Conservation (phyloP, 1,284 basidiomycete species). For the Ceratobasidium sp. region DNA sequence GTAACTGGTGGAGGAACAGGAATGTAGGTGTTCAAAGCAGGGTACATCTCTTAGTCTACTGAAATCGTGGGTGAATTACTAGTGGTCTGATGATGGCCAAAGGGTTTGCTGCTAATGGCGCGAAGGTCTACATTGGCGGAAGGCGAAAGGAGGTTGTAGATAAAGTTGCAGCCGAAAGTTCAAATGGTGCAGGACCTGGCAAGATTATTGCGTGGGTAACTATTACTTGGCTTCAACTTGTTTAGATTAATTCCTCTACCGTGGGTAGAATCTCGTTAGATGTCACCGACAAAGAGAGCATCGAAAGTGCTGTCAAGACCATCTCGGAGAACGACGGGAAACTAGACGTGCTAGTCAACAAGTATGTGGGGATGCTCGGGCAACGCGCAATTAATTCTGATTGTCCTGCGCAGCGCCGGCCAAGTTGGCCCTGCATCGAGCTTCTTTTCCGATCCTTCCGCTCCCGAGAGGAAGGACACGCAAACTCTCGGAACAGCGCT, state of each 20-base stretch:
- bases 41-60: not conserved
- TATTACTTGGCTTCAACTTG: conserved; percentile 11
- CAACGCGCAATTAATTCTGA: not conserved
- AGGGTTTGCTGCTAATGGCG: conserved; percentile 81
- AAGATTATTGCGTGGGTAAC: conserved; percentile 71
- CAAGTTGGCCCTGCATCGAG: conserved; percentile 72
- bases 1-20: conserved; percentile 87
- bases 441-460: conserved; percentile 69
- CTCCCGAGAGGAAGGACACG: conserved; percentile 71
- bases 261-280: conserved; percentile 73
- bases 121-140: conserved; percentile 85
- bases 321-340: conserved; percentile 73
- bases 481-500: conserved; percentile 73
- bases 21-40: conserved; percentile 60
- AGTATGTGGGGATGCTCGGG: conserved; percentile 62
- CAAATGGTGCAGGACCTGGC: conserved; percentile 46
- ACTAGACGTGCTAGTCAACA: conserved; percentile 83
- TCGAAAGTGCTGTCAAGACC: conserved; percentile 66
- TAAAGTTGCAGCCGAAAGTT: conserved; percentile 59
- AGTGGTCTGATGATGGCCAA: conserved; percentile 76
- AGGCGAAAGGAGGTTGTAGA: conserved; percentile 74
- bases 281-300: conserved; percentile 76
- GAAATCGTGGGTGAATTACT: conserved; percentile 6
- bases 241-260: not conserved
- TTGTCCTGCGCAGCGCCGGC: conserved; percentile 68